Percentiles rank a stretch among this genome's conserved stretches.
Conservation (phyloP, 2,329 filamentous ascomycete species). For the Neonectria punicea region DNA sequence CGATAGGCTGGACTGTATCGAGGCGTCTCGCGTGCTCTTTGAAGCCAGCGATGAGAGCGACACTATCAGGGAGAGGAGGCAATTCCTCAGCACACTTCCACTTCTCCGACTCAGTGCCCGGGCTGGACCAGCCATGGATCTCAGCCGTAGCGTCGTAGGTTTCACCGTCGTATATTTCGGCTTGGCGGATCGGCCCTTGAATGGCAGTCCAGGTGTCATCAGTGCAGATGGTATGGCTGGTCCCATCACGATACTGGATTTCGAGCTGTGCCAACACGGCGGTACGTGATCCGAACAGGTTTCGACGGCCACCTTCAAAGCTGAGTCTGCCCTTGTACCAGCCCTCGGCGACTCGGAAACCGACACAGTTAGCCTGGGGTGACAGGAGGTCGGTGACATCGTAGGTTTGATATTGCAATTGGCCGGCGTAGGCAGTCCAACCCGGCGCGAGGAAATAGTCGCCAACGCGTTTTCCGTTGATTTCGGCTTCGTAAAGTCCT, state of each 20-base stretch:
- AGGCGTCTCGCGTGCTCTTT: conserved; percentile 49
- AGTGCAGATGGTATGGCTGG: conserved; percentile 43
- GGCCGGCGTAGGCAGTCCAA: conserved; percentile 60
- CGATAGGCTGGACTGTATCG: conserved; percentile 18
- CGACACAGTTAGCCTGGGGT: conserved; percentile 26
- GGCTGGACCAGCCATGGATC: conserved; percentile 30
- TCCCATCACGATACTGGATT: conserved; percentile 48
- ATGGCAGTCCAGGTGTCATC: conserved; percentile 53
- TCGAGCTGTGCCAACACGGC: conserved; percentile 53
- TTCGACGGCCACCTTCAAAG: conserved; percentile 37
- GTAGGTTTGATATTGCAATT: conserved; percentile 61
- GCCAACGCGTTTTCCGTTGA: conserved; percentile 55
- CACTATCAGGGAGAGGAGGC: conserved; percentile 15
- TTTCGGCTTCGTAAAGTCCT: conserved; percentile 56
- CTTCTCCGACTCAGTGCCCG: background rate
- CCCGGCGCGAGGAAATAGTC: conserved; percentile 58
- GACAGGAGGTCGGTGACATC: conserved; percentile 57
- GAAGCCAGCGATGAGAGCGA: conserved; percentile 52
- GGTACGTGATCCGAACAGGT: conserved; percentile 52
- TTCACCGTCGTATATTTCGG: conserved; percentile 65
- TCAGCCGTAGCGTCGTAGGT: conserved; percentile 55
- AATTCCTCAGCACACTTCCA: conserved; percentile 30
- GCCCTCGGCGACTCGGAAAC: conserved; percentile 55
- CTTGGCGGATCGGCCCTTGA: conserved; percentile 47
- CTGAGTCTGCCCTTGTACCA: conserved; percentile 58